These are phyloP conservation scores for Pseudoturritis turrita DNA, from an alignment of 345 rosid species.

Conservation along the genomic window DNA sequence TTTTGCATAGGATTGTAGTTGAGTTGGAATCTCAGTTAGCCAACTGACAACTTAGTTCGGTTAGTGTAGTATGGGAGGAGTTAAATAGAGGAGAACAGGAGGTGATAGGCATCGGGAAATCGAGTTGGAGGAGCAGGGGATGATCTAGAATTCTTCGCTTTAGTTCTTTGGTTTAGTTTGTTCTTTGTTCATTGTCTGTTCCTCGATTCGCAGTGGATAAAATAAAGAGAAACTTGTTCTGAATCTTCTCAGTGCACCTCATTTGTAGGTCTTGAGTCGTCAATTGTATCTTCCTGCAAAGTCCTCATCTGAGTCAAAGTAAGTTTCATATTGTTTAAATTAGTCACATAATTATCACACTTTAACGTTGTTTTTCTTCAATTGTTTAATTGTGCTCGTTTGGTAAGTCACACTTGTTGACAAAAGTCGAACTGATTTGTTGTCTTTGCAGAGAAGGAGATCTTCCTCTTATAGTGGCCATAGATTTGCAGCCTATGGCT, in stretches of 20 bases:
- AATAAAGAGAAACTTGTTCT: neutral
- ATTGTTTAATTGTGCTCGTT: neutral
- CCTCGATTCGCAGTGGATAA: neutral
- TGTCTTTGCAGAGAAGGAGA: conserved; percentile 50
- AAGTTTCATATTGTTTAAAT: conserved; percentile 12
- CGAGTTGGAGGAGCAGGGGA: neutral
- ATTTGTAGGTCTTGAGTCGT: conserved; percentile 77
- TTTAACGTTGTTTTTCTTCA: too few species aligned
- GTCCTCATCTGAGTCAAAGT: conserved; percentile 57
- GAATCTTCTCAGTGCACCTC: neutral
- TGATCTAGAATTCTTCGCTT: neutral
- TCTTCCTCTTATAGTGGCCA: conserved; percentile 87
- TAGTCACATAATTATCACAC: too few species aligned
- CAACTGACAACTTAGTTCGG: neutral
- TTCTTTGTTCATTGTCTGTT: neutral
- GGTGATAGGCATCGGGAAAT: neutral
- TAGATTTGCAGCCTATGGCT: conserved; percentile 97
- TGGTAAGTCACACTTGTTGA: conserved; percentile 2
- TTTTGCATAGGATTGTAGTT: neutral
- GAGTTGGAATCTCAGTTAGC: neutral
- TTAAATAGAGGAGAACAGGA: neutral
- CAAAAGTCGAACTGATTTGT: neutral
- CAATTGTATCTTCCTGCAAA: conserved; percentile 77
- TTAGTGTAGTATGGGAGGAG: neutral
- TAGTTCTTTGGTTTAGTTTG: too few species aligned